Evolutionary conservation across 345 rosid species (phyloP).

Genomic region (Geranium rotundifolium): DNA sequence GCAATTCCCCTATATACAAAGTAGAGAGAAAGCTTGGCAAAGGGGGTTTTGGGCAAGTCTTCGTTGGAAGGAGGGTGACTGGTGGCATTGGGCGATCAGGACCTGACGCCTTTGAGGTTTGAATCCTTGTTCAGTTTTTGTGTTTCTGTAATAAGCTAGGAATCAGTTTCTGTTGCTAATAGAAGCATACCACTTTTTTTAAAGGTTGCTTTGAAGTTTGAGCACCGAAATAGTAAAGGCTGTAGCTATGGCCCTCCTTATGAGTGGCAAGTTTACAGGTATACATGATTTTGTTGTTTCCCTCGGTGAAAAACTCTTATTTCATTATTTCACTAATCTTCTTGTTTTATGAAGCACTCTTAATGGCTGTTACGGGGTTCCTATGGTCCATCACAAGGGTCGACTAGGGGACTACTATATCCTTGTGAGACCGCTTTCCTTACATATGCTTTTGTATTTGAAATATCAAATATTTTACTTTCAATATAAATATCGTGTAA

Average conservation of each 20-base stretch:
- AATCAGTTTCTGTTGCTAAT: slow-evolving; percentile 7
- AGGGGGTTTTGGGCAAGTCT: slow-evolving; percentile 74
- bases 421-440: background rate
- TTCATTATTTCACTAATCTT: slow-evolving; percentile 12
- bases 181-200: slow-evolving; percentile 1
- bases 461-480: background rate
- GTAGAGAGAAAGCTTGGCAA: slow-evolving; percentile 54
- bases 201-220: slow-evolving; percentile 65
- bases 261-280: slow-evolving; percentile 70
- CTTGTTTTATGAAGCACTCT: slow-evolving; percentile 19
- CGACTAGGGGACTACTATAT: slow-evolving; percentile 49
- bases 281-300: slow-evolving; percentile 5
- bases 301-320: slow-evolving; percentile 1
- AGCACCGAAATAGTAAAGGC: slow-evolving; percentile 53
- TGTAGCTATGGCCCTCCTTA: slow-evolving; percentile 54
- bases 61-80: slow-evolving; percentile 46
- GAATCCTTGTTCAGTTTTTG: slow-evolving; percentile 1
- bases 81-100: slow-evolving; percentile 23
- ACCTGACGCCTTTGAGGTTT: slow-evolving; percentile 33
- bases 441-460: background rate
- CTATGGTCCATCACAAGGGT: slow-evolving; percentile 41
- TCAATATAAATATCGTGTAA: background rate
- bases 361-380: slow-evolving; percentile 43
- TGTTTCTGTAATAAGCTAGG: background rate
- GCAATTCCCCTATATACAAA: slow-evolving; percentile 46